These are phyloP conservation scores for Teratosphaeria destructans DNA, from an alignment of 2,329 filamentous ascomycete genomes.

Conservation along the genomic window DNA sequence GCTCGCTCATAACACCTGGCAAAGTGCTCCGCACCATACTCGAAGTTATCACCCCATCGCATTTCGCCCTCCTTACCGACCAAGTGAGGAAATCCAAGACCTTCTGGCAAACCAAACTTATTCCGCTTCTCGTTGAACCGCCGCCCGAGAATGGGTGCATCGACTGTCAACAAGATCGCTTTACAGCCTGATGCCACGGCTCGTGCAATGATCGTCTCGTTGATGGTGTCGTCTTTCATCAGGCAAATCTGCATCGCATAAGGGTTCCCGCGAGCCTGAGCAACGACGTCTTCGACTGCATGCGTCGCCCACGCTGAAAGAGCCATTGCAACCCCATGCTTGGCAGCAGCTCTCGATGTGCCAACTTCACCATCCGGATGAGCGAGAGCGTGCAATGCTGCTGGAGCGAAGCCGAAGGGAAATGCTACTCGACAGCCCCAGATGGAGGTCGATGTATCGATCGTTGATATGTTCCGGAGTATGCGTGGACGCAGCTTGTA, in stretches of 20 bases:
- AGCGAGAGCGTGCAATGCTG: neutral
- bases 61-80: neutral
- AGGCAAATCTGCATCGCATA: neutral
- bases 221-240: conserved; percentile 14
- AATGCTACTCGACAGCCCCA: neutral
- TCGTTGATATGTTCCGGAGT: neutral
- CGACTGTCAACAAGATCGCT: conserved; percentile 49
- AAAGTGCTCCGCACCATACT: neutral
- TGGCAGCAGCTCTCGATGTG: neutral
- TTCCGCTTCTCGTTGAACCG: conserved; percentile 36
- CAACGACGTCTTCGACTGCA: neutral
- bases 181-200: conserved; percentile 40
- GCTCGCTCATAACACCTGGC: neutral
- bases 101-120: conserved; percentile 8
- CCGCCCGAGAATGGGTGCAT: conserved; percentile 48
- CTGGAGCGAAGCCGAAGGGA: neutral
- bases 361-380: neutral
- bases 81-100: neutral
- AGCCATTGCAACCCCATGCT: neutral
- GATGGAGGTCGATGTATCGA: neutral
- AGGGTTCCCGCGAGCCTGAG: neutral
- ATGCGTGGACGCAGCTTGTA: neutral
- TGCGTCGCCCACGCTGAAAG: neutral
- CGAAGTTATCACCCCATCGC: neutral
- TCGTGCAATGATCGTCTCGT: conserved; percentile 32